Evolutionary conservation across 108 stramenopile species (phyloP), one percentile per base, ranked within the genome.

Genomic region (Nitzschia putrida): DNA sequence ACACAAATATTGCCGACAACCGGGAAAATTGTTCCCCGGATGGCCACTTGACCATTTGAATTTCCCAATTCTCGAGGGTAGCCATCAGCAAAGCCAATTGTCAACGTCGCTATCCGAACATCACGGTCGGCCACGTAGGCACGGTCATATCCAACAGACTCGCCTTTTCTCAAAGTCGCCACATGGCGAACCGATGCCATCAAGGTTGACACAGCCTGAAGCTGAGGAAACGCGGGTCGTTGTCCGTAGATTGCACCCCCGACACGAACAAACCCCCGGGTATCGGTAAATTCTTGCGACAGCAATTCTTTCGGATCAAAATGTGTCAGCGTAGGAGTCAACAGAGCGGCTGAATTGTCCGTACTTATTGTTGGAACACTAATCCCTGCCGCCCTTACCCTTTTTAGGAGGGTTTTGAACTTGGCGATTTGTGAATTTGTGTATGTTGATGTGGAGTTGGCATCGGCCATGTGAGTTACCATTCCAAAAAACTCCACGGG

Each of bases 391-490:
- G 61, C 61, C 38, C 89, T 72, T 10, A 85, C 84, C 10, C 82
- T 66, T 8, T 81, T 69, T 39, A 90, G 64, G 10, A 90, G 61
- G 13, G 20, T 25, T 1, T 67, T 80, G 69, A 90, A 90, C 34
- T 71, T 49, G 4, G 69, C 61, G 53, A 90, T 83, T 75, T 90
- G 89, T 25, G 73, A 67, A 18, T 83, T 34, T 12, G 89, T 85
- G 74, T 82, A 88, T 3, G 58, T 69, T 5, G 81, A 82, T 20
- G 74, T 76, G 22, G 74, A 59, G n/a, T 52, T 70, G 24, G 89
- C 89, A 16, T 90, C 89, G n/a, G 89, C 89, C 89, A 90, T 90
- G 73, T 90, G 89, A 8, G 89, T 90, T 59, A 84, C 83, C 83
- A 90, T 83, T 14, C 89, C 89, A 54, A 69, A 85, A 58, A 90